Evolutionary conservation across 768 basidiomycete genomes (phyloP).

Genomic region (Naganishia vaughanmartiniae): DNA sequence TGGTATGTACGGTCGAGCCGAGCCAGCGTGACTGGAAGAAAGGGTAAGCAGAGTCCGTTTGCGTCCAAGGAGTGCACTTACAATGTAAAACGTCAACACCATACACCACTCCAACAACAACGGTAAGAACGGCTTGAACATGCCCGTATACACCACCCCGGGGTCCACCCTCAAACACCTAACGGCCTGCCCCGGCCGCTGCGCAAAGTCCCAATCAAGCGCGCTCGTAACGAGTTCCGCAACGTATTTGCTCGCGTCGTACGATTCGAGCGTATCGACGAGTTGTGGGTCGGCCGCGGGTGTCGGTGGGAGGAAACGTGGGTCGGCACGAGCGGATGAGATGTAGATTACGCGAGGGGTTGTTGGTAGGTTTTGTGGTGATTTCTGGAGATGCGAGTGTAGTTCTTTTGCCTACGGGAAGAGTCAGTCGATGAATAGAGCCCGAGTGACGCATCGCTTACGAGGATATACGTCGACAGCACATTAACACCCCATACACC

Average conservation of each 20-base stretch:
- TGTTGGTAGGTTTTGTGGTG: constrained; percentile 40
- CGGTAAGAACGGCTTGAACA: constrained; percentile 30
- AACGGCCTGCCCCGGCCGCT: constrained; percentile 6
- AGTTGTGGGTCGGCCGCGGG: constrained; percentile 45
- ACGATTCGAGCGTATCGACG: constrained; percentile 33
- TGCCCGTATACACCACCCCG: constrained; percentile 30
- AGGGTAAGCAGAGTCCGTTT: background rate
- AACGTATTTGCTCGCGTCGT: constrained; percentile 47
- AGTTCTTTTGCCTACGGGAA: constrained; percentile 42
- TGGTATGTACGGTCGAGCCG: constrained; percentile 29
- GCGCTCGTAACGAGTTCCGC: constrained; percentile 43
- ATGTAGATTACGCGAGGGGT: constrained; percentile 49
- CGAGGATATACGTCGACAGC: constrained; percentile 46
- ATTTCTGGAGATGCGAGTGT: constrained; percentile 36
- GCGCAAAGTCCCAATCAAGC: constrained; percentile 39
- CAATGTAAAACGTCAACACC: constrained; percentile 27
- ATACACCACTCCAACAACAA: constrained; percentile 27
- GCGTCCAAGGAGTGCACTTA: background rate
- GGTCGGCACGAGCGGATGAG: constrained; percentile 35
- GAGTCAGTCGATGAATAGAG: no score
- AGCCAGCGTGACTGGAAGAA: constrained; percentile 25
- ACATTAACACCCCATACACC: constrained; percentile 48
- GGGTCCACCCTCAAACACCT: constrained; percentile 31
- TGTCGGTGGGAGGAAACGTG: constrained; percentile 27
- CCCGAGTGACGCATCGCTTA: constrained; percentile 28